A percentile compares a stretch with the other conserved stretches of the same genome.
These are phyloP conservation scores for Aureobasidium sp. DNA, from an alignment of 2,329 filamentous ascomycete genomes.

Conservation along the genomic window DNA sequence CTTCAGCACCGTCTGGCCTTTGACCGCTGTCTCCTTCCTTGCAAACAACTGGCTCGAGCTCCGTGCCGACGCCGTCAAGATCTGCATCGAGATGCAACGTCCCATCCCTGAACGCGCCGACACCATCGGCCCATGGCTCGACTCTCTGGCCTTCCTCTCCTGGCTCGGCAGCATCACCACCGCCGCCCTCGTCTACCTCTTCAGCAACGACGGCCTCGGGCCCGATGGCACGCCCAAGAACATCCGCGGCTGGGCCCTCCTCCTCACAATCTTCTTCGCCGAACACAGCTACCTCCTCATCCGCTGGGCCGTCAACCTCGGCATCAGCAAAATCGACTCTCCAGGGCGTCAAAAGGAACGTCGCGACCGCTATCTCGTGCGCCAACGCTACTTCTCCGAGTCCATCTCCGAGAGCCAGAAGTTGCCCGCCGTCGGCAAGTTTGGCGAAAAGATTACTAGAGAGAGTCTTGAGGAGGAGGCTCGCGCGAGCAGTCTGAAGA, in stretches of 20 bases:
- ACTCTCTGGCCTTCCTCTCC: conserved; percentile 78
- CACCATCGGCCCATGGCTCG: conserved; percentile 88
- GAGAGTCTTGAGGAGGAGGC: conserved; percentile 56
- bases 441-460: conserved; percentile 56
- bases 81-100: conserved; percentile 79
- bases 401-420: conserved; percentile 53
- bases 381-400: conserved; percentile 72
- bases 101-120: conserved; percentile 86
- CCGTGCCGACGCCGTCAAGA: conserved; percentile 88
- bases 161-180: conserved; percentile 90
- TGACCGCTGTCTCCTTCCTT: conserved; percentile 83
- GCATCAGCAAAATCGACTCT: conserved; percentile 74
- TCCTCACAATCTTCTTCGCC: conserved; percentile 74
- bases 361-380: conserved; percentile 69
- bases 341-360: conserved; percentile 81
- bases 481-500: conserved; percentile 33
- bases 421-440: conserved; percentile 39
- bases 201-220: conserved; percentile 62
- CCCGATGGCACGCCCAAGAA: conserved; percentile 59
- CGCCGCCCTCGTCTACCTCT: conserved; percentile 82
- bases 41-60: conserved; percentile 96
- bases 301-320: conserved; percentile 63
- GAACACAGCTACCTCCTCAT: conserved; percentile 86
- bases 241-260: conserved; percentile 71
- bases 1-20: conserved; percentile 89